Percentiles rank a stretch among this genome's conserved stretches.
These are phyloP conservation scores for Epichloe festucae DNA, from an alignment of 2,329 filamentous ascomycete genomes.

Conservation along the genomic window DNA sequence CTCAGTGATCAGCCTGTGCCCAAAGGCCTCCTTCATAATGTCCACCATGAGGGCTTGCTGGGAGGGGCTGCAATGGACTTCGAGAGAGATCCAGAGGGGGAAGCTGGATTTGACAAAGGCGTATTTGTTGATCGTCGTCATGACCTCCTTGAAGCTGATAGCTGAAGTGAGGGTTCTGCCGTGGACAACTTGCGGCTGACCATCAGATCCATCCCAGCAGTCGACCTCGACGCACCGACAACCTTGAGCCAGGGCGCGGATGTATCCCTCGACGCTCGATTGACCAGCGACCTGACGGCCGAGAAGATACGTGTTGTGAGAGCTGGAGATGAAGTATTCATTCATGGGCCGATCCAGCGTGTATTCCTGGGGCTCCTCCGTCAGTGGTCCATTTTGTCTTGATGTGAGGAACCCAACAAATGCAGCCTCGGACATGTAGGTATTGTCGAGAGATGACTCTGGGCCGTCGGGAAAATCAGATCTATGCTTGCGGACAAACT, in stretches of 20 bases:
- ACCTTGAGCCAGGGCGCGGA: slow-evolving; percentile 71
- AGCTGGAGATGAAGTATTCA: slow-evolving; percentile 97
- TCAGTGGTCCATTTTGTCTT: slow-evolving; percentile 55
- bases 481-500: slow-evolving; percentile 49
- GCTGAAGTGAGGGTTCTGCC: slow-evolving; percentile 79
- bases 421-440: slow-evolving; percentile 59
- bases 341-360: slow-evolving; percentile 74
- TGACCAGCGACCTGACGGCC: slow-evolving; percentile 81
- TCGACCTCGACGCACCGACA: slow-evolving; percentile 96
- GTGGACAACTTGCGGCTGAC: slow-evolving; percentile 80
- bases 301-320: slow-evolving; percentile 93
- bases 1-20: slow-evolving; percentile 62
- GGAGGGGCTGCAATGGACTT: slow-evolving; percentile 76
- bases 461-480: slow-evolving; percentile 29
- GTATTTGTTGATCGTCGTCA: slow-evolving; percentile 87
- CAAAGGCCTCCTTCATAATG: slow-evolving; percentile 77
- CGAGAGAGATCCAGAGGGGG: slow-evolving; percentile 86
- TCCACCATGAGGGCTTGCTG: slow-evolving; percentile 84
- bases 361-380: slow-evolving; percentile 45
- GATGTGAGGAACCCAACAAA: slow-evolving; percentile 71
- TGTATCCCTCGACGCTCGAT: slow-evolving; percentile 92
- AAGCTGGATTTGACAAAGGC: slow-evolving; percentile 81
- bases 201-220: slow-evolving; percentile 90
- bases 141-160: slow-evolving; percentile 81
- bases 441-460: slow-evolving; percentile 32